Evolutionary conservation across 2,329 filamentous ascomycete species (phyloP), one percentile per base, ranked within the genome.

Genomic region (Trichoderma breve): DNA sequence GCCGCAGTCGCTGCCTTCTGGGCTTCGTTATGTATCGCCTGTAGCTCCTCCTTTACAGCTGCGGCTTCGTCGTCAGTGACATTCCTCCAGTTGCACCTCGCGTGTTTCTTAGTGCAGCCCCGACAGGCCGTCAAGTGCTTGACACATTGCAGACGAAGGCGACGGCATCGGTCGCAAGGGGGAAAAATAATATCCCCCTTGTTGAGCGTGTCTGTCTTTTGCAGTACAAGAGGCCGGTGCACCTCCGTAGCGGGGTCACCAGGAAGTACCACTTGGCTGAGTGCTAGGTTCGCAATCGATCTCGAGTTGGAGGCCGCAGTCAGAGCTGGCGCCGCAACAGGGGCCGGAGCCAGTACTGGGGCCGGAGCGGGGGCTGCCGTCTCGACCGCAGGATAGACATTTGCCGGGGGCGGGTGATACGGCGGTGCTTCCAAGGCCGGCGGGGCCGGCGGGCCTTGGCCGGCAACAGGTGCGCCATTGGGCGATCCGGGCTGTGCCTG

Each of bases 41-140:
- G 77, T 73, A 79, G 75, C 26, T 81, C 79, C 24, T 74, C 72
- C 51, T 75, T 78, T n/a, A 82, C 66, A 11, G 73, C 67, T 30
- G 77, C 77, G 32, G 84, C 77, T 73, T 97, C 94, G 3, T 92
- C 91, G 36, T 93, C 89, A 18, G 89, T 90, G n/a, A 96, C 89
- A 58, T 92, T 90, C 75, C 91, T 92, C 94, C 94, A 97, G 15
- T 90, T 91, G 80, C 94, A 97, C 77, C 94, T 95, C 24, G 93
- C 93, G 79, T 97, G 94, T 79, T 97, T 97, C 80, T 93, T 95
- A 0, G 94, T 97, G 80, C 94, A 97, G 26, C 93, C 93, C 80
- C 92, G 89, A 78, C 94, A 97, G 9, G 93, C 93, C 0, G 93
- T 97, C 51, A 96, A 84, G 74, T 97, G 93, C 81, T 97, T 97